These are phyloP conservation scores for Gamsiella multidivaricata DNA, from an alignment of 192 early-diverging fungal species.

Conservation along the genomic window DNA sequence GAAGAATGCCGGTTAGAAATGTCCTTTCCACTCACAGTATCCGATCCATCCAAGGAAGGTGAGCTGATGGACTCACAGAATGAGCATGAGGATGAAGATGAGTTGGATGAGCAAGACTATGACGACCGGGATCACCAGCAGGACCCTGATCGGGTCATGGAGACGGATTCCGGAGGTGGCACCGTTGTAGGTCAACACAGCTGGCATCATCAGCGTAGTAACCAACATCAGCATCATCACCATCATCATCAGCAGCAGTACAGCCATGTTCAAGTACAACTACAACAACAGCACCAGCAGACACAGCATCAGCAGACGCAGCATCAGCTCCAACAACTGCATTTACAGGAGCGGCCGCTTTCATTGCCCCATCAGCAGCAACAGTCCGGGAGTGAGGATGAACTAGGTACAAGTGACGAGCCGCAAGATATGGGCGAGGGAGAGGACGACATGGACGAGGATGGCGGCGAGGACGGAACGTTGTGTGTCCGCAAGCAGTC, in stretches of 20 bases:
- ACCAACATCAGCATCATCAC: not conserved
- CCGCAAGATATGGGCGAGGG: not conserved
- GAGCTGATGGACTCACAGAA: constrained; percentile 36
- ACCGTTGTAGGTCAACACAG: not conserved
- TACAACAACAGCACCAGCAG: not conserved
- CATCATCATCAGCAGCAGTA: constrained; percentile 4
- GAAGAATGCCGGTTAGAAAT: constrained; percentile 57
- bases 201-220: not conserved
- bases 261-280: not conserved
- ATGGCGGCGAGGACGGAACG: not conserved
- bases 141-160: not conserved
- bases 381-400: not conserved
- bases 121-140: constrained; percentile 3
- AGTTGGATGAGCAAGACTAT: constrained; percentile 16
- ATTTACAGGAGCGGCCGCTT: not conserved
- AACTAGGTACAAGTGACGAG: constrained; percentile 11
- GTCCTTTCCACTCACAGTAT: constrained; percentile 54
- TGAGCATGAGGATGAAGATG: constrained; percentile 26
- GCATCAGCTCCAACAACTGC: constrained; percentile 7
- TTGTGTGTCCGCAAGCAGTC: constrained; percentile 2
- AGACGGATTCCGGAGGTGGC: not conserved
- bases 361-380: constrained; percentile 1
- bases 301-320: constrained; percentile 5
- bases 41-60: constrained; percentile 49
- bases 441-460: not conserved